These are phyloP conservation scores for Sugiyamaella sp. DNA, from an alignment of 1,139 yeast species.

Conservation along the genomic window DNA sequence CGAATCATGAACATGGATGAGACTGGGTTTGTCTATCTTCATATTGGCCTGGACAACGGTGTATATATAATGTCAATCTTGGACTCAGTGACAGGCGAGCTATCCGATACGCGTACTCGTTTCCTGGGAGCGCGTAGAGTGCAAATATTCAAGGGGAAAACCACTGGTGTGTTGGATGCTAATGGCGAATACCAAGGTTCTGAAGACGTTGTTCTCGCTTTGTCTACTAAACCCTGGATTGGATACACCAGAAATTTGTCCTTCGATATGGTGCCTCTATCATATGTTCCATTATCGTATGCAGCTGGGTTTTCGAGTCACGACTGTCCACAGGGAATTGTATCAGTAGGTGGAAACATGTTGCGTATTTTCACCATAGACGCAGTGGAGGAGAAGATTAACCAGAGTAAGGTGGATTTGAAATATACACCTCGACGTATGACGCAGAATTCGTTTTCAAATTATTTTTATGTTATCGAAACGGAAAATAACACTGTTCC, in stretches of 20 bases:
- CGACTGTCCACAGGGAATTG: slow-evolving; percentile 63
- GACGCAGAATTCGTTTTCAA: slow-evolving; percentile 37
- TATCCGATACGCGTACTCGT: slow-evolving; percentile 69
- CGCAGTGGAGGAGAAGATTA: slow-evolving; percentile 52
- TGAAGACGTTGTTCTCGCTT: slow-evolving; percentile 41
- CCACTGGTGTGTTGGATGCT: slow-evolving; percentile 20
- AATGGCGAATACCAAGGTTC: slow-evolving; percentile 15
- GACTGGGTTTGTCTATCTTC: slow-evolving; percentile 48
- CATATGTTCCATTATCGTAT: slow-evolving; percentile 39
- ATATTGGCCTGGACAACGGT: slow-evolving; percentile 83
- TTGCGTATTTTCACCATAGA: slow-evolving; percentile 66
- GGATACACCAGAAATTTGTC: slow-evolving; percentile 39
- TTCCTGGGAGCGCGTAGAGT: slow-evolving; percentile 74
- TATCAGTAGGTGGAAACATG: slow-evolving; percentile 58
- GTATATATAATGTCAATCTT: slow-evolving; percentile 67
- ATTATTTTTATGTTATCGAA: slow-evolving; percentile 48
- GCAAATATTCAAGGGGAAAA: slow-evolving; percentile 46
- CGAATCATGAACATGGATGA: slow-evolving; percentile 49
- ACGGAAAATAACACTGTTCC: slow-evolving; percentile 44
- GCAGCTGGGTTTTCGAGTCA: slow-evolving; percentile 63
- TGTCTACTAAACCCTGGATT: slow-evolving; percentile 49
- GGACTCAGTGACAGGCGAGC: slow-evolving; percentile 62
- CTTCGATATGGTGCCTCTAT: slow-evolving; percentile 41
- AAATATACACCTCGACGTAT: slow-evolving; percentile 59
- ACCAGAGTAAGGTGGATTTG: slow-evolving; percentile 49